Conservation (phyloP, 768 basidiomycete genomes). For the Austroboletus eburneus region DNA sequence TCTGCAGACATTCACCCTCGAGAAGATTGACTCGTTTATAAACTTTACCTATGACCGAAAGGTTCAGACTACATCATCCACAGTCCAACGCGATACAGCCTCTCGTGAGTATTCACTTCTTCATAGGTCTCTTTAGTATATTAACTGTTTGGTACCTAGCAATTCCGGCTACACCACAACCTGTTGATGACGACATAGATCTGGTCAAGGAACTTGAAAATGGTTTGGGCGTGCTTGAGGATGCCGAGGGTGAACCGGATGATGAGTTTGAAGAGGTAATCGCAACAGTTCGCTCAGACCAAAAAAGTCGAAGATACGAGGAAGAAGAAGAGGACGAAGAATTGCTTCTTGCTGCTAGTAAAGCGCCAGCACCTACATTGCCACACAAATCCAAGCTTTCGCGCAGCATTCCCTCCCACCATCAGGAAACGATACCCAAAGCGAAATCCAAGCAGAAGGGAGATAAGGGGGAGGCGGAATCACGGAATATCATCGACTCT, state of each 20-base stretch:
- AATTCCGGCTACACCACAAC: constrained; percentile 12
- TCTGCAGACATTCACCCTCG: constrained; percentile 61
- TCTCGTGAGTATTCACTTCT: constrained; percentile 19
- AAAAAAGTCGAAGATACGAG: constrained; percentile 31
- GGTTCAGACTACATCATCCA: constrained; percentile 24
- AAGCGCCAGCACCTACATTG: constrained; percentile 18
- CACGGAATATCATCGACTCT: constrained; percentile 21
- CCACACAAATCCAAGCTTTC: constrained; percentile 33
- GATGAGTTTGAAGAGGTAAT: constrained; percentile 44
- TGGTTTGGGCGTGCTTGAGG: constrained; percentile 28
- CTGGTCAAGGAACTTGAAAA: constrained; percentile 27
- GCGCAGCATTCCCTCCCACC: constrained; percentile 21
- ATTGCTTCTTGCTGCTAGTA: constrained; percentile 21
- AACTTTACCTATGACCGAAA: constrained; percentile 52
- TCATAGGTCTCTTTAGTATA: not conserved
- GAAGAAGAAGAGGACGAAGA: constrained; percentile 29
- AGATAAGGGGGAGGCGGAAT: constrained; percentile 19
- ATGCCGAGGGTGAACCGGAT: constrained; percentile 39
- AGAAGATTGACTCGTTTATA: constrained; percentile 69
- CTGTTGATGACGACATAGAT: constrained; percentile 29
- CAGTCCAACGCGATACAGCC: constrained; percentile 11
- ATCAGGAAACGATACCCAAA: constrained; percentile 20
- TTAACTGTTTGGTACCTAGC: constrained; percentile 14
- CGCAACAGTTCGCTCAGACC: constrained; percentile 23
- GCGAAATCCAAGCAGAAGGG: constrained; percentile 26